Percentiles rank a stretch among this genome's conserved stretches.
Conservation (phyloP, 2,329 filamentous ascomycete species). For the Ceratocystis diversiconidia region DNA sequence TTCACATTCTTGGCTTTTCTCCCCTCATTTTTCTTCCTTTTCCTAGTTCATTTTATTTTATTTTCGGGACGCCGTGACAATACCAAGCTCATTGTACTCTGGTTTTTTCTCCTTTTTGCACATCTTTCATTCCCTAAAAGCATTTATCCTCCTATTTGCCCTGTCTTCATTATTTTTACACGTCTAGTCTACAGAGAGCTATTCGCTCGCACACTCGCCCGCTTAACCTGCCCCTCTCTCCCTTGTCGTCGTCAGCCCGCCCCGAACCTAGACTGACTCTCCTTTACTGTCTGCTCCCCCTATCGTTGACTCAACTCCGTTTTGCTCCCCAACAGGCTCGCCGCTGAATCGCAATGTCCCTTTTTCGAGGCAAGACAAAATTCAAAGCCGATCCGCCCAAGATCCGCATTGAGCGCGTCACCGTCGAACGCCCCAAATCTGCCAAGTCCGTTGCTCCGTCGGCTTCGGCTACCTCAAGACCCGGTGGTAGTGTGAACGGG, state of each 20-base stretch:
- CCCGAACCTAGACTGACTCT: background rate
- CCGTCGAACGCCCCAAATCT: conserved; percentile 30
- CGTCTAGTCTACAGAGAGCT: background rate
- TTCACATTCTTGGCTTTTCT: background rate
- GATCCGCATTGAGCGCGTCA: conserved; percentile 39
- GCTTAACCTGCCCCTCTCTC: background rate
- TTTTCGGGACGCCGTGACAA: background rate
- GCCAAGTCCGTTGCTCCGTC: conserved; percentile 27
- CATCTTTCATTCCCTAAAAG: background rate
- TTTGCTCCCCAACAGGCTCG: background rate
- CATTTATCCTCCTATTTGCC: conserved; percentile 1
- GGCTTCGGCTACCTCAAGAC: conserved; percentile 22
- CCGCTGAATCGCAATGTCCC: conserved; percentile 21
- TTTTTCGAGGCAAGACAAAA: conserved; percentile 34
- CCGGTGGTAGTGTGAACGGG: background rate
- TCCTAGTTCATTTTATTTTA: background rate
- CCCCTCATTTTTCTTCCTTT: background rate
- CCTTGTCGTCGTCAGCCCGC: background rate
- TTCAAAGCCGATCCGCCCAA: conserved; percentile 38
- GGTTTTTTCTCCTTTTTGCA: background rate
- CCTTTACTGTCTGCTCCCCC: background rate
- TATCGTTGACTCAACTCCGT: background rate
- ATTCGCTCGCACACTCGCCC: background rate
- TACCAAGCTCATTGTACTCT: background rate
- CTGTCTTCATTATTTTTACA: conserved; percentile 3